Evolutionary conservation across 345 rosid species (phyloP).

Genomic region (Anastatica hierochuntica): DNA sequence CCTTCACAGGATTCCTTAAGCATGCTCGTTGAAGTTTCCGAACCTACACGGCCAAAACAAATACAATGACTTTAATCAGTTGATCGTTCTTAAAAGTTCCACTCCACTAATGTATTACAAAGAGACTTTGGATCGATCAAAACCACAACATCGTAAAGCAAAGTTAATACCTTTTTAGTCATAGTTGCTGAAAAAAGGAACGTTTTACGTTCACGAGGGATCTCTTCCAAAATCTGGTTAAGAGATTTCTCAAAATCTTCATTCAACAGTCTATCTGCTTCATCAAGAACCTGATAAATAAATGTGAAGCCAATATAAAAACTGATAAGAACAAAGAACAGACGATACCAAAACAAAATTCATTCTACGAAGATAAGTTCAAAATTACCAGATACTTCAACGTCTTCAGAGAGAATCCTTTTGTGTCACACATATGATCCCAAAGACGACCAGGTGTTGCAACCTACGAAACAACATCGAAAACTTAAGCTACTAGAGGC

Average conservation of each 20-base stretch:
- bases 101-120: background rate
- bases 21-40: conserved; percentile 89
- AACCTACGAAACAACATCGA: conserved; percentile 36
- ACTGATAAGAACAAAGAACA: background rate
- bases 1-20: conserved; percentile 88
- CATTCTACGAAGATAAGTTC: background rate
- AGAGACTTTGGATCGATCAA: background rate
- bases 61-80: conserved; percentile 7
- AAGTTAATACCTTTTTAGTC: conserved; percentile 68
- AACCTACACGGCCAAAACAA: conserved; percentile 42
- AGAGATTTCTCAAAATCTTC: conserved; percentile 93
- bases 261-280: conserved; percentile 88
- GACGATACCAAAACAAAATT: background rate
- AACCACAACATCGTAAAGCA: background rate
- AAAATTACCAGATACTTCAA: conserved; percentile 68
- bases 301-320: background rate
- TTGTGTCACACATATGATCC: conserved; percentile 81
- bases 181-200: conserved; percentile 95
- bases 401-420: conserved; percentile 74
- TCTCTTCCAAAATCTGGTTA: conserved; percentile 59
- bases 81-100: conserved; percentile 1
- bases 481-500: background rate
- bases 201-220: conserved; percentile 64
- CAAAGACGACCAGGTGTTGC: conserved; percentile 91
- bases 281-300: conserved; percentile 70